Evolutionary conservation across 371 early-diverging fungal genomes (phyloP).

Genomic region (Rhizopus microsporus): DNA sequence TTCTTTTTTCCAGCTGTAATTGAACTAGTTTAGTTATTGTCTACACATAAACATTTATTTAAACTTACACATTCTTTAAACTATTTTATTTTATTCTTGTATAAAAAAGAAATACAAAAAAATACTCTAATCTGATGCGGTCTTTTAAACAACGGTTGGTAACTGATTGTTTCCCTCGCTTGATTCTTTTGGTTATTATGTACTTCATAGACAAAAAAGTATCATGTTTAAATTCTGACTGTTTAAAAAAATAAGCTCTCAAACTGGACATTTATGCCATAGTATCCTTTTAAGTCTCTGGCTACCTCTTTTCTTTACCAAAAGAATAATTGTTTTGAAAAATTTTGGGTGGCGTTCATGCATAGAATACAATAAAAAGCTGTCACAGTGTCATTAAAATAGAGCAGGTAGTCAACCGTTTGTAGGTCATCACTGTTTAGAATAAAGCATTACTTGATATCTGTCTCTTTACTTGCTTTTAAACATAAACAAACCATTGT

Average conservation of each 20-base stretch:
- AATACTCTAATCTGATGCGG: neutral
- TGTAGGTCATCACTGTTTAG: too few relatives aligned
- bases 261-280: neutral
- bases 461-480: too few relatives aligned
- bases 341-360: neutral
- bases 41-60: slow-evolving; percentile 3
- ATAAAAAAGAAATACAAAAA: neutral
- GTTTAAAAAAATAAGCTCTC: neutral
- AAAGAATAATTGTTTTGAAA: too few relatives aligned
- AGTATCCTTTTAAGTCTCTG: neutral
- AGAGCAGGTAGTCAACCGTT: too few relatives aligned
- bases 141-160: neutral
- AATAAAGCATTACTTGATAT: too few relatives aligned
- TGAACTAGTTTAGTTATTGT: neutral
- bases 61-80: slow-evolving; percentile 5
- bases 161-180: too few relatives aligned
- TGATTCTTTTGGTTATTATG: too few relatives aligned
- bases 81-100: neutral
- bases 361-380: too few relatives aligned
- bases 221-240: neutral
- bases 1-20: slow-evolving; percentile 68
- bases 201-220: neutral
- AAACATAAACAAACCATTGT: too few relatives aligned
- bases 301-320: too few relatives aligned
- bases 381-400: too few relatives aligned